Evolutionary conservation across 2,329 filamentous ascomycete species (phyloP), one percentile per base, ranked within the genome.

Genomic region (Fusarium liriodendri): DNA sequence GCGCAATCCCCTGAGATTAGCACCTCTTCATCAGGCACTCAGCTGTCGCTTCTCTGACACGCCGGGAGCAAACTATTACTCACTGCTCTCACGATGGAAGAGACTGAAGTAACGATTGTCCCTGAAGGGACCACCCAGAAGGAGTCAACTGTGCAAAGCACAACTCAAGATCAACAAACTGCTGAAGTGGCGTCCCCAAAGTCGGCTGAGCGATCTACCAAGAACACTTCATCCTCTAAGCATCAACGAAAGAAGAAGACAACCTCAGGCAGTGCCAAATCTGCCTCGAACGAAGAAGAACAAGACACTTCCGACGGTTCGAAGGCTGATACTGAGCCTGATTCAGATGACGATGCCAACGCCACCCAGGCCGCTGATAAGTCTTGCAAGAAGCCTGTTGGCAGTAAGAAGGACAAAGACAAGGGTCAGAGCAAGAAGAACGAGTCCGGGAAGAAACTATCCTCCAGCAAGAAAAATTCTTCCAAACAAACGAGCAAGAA

Each of bases 61-160:
- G 6, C 25, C n/a, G 18, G 20, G 16, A n/a, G 25, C 20, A 38
- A 22, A 18, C 14, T 18, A 22, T 33, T 32, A 8, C 40, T 18
- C 29, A 9, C 38, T 16, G 13, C 13, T 22, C 14, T 27, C 40
- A 68, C 27, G 14, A 79, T 79, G 77, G 77, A 72, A 37, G 62
- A 69, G 5, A 67, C 68, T 14, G 70, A 74, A 54, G 57, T 62
- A 37, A 62, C 74, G 6, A 62, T 66, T 16, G 58, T 70, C 50
- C 67, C 74, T 37, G 67, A 70, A 29, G 75, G 78, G 27, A 61
- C 74, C 45, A 32, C 47, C 40, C 69, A 66, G 50, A 73, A 75
- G 25, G 71, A 73, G 55, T 62, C 67, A 33, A 69, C 62, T 52
- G 25, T 58, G 32, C 63, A 67, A 58, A 69, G 55, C 54, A 66